Evolutionary conservation across 371 early-diverging fungal genomes (phyloP), one percentile per base, ranked within the genome.

Genomic region (Choanephora cucurbitarum): DNA sequence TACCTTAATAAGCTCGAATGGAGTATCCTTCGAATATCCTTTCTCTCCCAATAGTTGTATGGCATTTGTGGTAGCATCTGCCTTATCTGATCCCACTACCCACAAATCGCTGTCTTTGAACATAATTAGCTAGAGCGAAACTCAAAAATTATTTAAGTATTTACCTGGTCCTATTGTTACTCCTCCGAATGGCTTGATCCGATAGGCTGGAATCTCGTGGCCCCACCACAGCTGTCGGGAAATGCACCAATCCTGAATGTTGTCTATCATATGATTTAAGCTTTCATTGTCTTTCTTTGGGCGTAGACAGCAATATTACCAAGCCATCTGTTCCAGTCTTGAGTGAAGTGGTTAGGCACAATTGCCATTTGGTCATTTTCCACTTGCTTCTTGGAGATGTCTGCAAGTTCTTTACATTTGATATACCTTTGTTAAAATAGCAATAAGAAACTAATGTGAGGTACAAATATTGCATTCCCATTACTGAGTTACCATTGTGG

Each of bases 201-300:
- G 83, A 76, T 97, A 99, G 2, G 98, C 97, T n/a, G 99, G 99
- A 55, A 99, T 91, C 46, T 92, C 86, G 67, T 99, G 99, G 15
- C 99, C 99, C 99, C 99, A 99, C 98, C 99, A 99, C 45, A 99
- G 73, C 73, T 99, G 99, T 44, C 99, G 84, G 10, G 97, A 97
- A 33, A 97, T 89, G 59, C 98, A 99, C 99, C 99, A 99, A 72
- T 99, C 99, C 66, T 95, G 91, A 45, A 92, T 91, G 60, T 92
- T 93, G 52, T 90, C 91, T 72, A 55, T 56, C 17, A 55, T 50
- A 23, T 34, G 44, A 50, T 40, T 22, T 60, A 49, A 47, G 24
- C 10, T 46, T 42, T 44, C 42, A 45, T 43, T 28, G 22, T 15
- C 19, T 19, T 14, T 14, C 10, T 21, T n/a, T 31, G 4, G 7